These are phyloP conservation scores for Syzygium malaccense DNA, from an alignment of 441 rosid genomes.

Conservation along the genomic window DNA sequence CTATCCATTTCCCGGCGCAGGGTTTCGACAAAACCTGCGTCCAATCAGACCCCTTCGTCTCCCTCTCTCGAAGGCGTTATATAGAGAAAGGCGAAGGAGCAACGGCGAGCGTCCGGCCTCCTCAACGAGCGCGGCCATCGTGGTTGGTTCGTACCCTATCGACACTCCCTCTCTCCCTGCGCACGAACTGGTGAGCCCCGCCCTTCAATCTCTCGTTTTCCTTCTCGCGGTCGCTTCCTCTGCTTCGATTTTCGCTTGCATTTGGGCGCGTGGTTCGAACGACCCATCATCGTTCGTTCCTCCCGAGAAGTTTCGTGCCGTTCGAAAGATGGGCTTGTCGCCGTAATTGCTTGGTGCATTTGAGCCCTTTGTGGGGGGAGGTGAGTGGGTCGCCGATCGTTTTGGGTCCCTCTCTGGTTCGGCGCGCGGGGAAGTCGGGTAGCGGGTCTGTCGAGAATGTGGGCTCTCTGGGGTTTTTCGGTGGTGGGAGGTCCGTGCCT, in stretches of 20 bases:
- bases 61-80: not conserved
- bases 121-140: not conserved
- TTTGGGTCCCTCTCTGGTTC: not conserved
- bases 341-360: not conserved
- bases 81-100: not conserved
- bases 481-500: not conserved
- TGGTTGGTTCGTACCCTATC: not conserved
- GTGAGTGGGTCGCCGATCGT: not conserved
- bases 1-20: not conserved
- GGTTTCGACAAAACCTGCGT: not conserved
- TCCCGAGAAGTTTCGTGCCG: not conserved
- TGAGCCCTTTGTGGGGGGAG: not conserved
- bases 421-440: not conserved
- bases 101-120: not conserved
- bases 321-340: not conserved
- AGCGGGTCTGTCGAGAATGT: not conserved
- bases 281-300: not conserved
- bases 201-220: not conserved
- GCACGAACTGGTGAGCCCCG: not conserved
- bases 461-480: not conserved
- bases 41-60: not conserved
- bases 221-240: not conserved
- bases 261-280: not conserved
- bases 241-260: not conserved
- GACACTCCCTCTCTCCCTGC: not conserved